Conservation (phyloP, 768 basidiomycete species). For the Tricholoma terreum region DNA sequence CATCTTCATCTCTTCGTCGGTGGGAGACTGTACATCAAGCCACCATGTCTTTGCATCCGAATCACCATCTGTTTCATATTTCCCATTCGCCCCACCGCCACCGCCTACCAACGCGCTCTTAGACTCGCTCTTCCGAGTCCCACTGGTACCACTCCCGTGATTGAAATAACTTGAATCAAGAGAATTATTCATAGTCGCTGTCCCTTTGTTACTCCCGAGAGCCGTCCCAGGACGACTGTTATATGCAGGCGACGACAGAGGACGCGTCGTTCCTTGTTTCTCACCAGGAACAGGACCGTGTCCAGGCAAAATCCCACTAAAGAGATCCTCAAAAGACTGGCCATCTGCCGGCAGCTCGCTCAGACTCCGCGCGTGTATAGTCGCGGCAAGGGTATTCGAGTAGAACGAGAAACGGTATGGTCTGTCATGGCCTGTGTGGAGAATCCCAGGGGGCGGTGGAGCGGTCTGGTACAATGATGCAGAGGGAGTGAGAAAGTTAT, state of each 20-base stretch:
- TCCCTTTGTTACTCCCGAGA: not conserved
- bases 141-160: not conserved
- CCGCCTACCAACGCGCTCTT: not conserved
- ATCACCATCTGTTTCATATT: constrained; percentile 26
- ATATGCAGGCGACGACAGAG: not conserved
- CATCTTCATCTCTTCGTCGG: constrained; percentile 98
- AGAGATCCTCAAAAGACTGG: constrained; percentile 90
- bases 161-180: constrained; percentile 5
- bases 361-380: constrained; percentile 91
- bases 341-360: constrained; percentile 93
- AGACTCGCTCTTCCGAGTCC: not conserved
- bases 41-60: constrained; percentile 90
- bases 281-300: not conserved
- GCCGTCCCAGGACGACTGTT: not conserved
- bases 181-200: not conserved
- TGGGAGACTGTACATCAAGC: constrained; percentile 91
- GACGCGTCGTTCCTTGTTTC: not conserved
- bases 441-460: constrained; percentile 25
- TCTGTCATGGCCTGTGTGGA: constrained; percentile 67
- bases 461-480: constrained; percentile 2
- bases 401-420: constrained; percentile 99
- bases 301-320: constrained; percentile 44
- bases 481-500: not conserved
- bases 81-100: not conserved
- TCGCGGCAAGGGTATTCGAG: constrained; percentile 86